Base-by-base conservation (phyloP, 352 stramenopile genomes). In the Phytophthora syringae region DNA sequence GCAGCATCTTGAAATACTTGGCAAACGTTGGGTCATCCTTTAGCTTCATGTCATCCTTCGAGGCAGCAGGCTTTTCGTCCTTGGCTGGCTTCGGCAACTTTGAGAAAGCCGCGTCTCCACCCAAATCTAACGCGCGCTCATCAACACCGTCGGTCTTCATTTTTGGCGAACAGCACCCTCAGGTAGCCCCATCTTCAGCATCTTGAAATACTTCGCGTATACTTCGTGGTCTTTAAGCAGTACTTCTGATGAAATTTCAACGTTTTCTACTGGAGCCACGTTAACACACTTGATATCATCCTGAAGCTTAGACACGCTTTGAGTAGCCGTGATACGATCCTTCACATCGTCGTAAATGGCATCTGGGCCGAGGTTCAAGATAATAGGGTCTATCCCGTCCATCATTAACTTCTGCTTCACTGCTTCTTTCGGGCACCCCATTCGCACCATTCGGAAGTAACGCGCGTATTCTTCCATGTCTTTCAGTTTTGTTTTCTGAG, bases 401-500 rank as follows among this genome's bases (percentile, higher is more conserved):
- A 94, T 93, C 21, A 79, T 60, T 62, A 99, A 75, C 45, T 98
- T 98, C 54, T 98, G 90, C 39, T 88, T 86, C 2, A 98, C 90
- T 6, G 94, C 93, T 52, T 92, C 88, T 53, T 88, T 88, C 3
- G 85, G 92, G 11, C 96, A 86, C 20, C 96, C 95, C 58, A 98
- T 82, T 39, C 95, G 88, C 15, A 98, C 65, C 95, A 99, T 99
- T 56, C 86, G 89, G 70, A 99, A 98, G 60, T 98, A 99, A 40
- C 82, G 82, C 22, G 78, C 70, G 18, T 91, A 93, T 32, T 91
- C 77, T 7, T 88, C 64, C 30, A 90, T 76, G 20, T 95, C 79
- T 22, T 91, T 82, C 7, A 95, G 70, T 12, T 60, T 77, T 11
- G 36, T 49, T 60, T 56, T 64, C 11, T 57, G 45, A 15, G 24